A percentile compares a stretch with the other conserved stretches of the same genome.
These are phyloP conservation scores for Silene uniflora DNA, from an alignment of 148 eudicot species.

Conservation along the genomic window DNA sequence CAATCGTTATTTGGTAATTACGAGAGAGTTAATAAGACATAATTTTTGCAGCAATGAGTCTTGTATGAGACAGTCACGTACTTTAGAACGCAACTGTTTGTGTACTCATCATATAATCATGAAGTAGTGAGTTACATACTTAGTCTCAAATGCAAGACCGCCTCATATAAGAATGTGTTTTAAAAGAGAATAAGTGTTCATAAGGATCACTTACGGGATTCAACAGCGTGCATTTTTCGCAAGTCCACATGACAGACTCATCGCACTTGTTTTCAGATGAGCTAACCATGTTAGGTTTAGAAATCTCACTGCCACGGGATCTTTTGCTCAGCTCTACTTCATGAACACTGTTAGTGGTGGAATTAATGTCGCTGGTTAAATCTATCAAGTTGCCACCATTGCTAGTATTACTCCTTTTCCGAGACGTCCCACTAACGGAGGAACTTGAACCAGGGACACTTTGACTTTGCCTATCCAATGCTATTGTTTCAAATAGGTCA, in stretches of 20 bases:
- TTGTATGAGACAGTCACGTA: background rate
- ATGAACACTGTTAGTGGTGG: conserved; percentile 9
- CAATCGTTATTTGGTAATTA: background rate
- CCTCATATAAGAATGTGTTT: too few relatives aligned
- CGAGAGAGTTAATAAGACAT: background rate
- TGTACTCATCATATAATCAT: too few relatives aligned
- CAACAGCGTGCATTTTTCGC: conserved; percentile 71
- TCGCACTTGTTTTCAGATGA: conserved; percentile 20
- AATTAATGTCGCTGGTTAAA: conserved; percentile 15
- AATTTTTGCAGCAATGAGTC: background rate
- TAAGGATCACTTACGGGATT: conserved; percentile 63
- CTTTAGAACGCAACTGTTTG: too few relatives aligned
- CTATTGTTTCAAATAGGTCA: conserved; percentile 24
- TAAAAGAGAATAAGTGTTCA: too few relatives aligned
- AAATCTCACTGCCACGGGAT: conserved; percentile 11
- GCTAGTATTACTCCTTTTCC: conserved; percentile 39
- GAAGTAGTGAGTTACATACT: too few relatives aligned
- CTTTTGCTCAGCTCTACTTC: conserved; percentile 20
- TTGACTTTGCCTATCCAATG: conserved; percentile 11
- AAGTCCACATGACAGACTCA: conserved; percentile 53
- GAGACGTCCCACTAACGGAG: conserved; percentile 25
- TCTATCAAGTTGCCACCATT: conserved; percentile 20
- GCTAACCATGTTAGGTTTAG: conserved; percentile 15
- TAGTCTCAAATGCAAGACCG: too few relatives aligned
- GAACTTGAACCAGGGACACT: conserved; percentile 31